A percentile compares a stretch with the other conserved stretches of the same genome.
Evolutionary conservation across 306 rosid genomes (phyloP).

Genomic region (Rubus idaeus): DNA sequence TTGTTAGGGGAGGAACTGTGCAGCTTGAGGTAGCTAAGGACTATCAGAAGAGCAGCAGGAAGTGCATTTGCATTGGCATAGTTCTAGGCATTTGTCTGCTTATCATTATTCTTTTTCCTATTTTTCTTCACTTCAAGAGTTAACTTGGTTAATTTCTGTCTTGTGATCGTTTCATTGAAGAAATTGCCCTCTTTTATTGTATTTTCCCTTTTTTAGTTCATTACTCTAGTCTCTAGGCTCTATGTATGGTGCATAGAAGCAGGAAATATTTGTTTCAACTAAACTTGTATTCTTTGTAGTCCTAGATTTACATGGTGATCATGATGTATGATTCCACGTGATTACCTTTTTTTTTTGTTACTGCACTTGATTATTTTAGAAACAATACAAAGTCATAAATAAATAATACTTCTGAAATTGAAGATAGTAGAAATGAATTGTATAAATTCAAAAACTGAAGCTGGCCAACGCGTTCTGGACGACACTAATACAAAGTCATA

Average conservation of each 20-base stretch:
- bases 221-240: too few species aligned
- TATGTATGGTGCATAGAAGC: not conserved
- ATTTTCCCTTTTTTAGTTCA: not conserved
- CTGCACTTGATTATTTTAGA: not conserved
- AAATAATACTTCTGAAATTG: not conserved
- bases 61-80: constrained; percentile 67
- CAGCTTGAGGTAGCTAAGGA: constrained; percentile 70
- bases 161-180: not conserved
- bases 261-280: not conserved
- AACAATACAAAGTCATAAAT: not conserved
- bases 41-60: constrained; percentile 58
- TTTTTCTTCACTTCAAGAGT: not conserved
- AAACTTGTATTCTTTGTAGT: not conserved
- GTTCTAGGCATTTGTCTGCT: constrained; percentile 30
- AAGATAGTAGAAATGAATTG: not conserved
- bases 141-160: not conserved
- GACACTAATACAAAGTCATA: too few species aligned
- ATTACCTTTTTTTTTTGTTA: too few species aligned
- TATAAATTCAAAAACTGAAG: not conserved
- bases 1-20: constrained; percentile 68
- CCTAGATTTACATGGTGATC: not conserved
- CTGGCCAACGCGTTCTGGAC: not conserved
- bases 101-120: constrained; percentile 9
- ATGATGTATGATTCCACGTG: not conserved
- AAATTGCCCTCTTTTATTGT: not conserved